Base-by-base conservation (phyloP, 805 yeast genomes). In the Ogataea chonburiensis region DNA sequence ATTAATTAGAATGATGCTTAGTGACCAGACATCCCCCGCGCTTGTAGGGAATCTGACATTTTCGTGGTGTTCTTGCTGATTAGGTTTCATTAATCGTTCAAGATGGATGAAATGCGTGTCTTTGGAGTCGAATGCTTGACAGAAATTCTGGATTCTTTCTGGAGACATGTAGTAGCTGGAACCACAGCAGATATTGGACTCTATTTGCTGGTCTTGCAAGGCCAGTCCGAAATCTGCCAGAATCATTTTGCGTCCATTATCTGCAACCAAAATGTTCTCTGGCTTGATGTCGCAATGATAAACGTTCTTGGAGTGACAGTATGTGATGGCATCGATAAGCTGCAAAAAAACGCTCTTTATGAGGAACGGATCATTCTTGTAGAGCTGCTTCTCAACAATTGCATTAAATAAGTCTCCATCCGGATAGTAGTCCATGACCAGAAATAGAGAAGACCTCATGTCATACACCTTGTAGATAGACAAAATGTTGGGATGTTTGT, bases 251-350 rank as follows among this genome's bases (percentile, higher is more conserved):
- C 70, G 57, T 40, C 79, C 86, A 50, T 73, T 68, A 53, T 61
- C 60, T 9, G 76, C 70, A 32, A 88, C 78, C 52, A 93, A 67
- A 38, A 93, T 75, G 65, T 93, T 93, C 60, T 93, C 98, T 5
- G 98, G 98, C 66, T 93, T 93, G 47, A 89, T 77, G 62, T 89
- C 98, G 56, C 97, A 85, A 58, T 89, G 98, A 58, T 80, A 91
- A 23, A 91, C 77, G n/a, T 84, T 81, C 43, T 74, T 76, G 2
- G 81, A 70, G 60, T 91, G 97, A 53, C 94, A 85, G 63, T 81
- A 85, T 44, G 77, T 75, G 35, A 89, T 72, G 3, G 89, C 96
- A 44, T 88, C 85, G 27, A 91, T 68, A 58, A 93, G 72, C 62
- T 93, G 97, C 26, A 73, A 53, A 52, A 84, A 82, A 46, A 73